Evolutionary conservation across 148 eudicot genomes (phyloP).

Genomic region (Selenicereus undatus): DNA sequence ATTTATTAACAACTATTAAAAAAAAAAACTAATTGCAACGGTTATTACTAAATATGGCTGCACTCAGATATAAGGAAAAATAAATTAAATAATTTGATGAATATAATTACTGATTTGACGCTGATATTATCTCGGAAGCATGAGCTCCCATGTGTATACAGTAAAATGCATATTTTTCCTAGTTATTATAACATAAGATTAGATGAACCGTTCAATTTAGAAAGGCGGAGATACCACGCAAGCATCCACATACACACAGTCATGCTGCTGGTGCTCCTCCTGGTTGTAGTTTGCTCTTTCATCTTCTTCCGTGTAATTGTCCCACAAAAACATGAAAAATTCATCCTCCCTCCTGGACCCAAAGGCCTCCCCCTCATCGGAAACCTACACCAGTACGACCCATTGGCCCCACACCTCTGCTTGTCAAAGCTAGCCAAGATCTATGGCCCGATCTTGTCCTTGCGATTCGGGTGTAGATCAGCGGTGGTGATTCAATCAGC

Average conservation of each 20-base stretch:
- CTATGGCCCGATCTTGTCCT: slow-evolving; percentile 28
- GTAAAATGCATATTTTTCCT: neutral
- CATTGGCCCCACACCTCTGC: slow-evolving; percentile 18
- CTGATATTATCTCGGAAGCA: too few species aligned
- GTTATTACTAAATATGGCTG: too few species aligned
- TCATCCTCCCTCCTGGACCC: slow-evolving; percentile 31
- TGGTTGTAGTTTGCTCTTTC: neutral
- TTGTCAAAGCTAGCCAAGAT: slow-evolving; percentile 22
- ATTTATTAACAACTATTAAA: too few species aligned
- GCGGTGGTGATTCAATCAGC: slow-evolving; percentile 27
- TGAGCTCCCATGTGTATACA: neutral
- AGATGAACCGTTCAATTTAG: too few species aligned
- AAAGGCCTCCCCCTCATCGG: slow-evolving; percentile 31
- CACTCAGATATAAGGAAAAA: too few species aligned
- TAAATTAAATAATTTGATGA: too few species aligned
- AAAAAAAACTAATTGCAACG: too few species aligned
- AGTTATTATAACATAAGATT: too few species aligned
- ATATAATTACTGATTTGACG: too few species aligned
- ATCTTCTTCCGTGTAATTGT: neutral
- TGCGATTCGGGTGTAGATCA: slow-evolving; percentile 17
- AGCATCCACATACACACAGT: neutral
- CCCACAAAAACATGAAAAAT: neutral
- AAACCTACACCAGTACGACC: slow-evolving; percentile 21
- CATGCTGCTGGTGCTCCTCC: neutral
- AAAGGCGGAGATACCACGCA: too few species aligned